Evolutionary conservation across 2,329 filamentous ascomycete species (phyloP).

Genomic region (Cercospora janseana): DNA sequence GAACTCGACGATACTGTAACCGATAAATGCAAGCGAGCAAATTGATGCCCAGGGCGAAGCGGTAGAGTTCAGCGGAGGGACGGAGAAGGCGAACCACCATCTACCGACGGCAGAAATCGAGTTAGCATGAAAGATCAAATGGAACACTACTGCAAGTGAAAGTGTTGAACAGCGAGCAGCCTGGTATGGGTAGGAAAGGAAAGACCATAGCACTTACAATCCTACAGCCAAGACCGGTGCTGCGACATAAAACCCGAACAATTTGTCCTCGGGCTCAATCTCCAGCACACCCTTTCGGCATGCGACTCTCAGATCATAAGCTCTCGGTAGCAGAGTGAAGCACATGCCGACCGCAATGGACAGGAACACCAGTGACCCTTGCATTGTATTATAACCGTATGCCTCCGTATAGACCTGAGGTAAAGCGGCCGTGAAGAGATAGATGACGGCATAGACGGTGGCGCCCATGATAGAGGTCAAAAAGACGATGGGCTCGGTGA

Average conservation of each 20-base stretch:
- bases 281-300: conserved; percentile 26
- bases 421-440: conserved; percentile 37
- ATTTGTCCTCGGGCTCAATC: conserved; percentile 49
- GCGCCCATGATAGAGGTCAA: conserved; percentile 46
- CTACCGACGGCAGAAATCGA: background rate
- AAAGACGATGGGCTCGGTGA: conserved; percentile 50
- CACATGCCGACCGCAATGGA: conserved; percentile 48
- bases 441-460: conserved; percentile 48
- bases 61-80: conserved; percentile 42
- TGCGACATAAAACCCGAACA: conserved; percentile 48
- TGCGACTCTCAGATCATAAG: conserved; percentile 42
- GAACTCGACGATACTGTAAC: conserved; percentile 51
- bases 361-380: conserved; percentile 55
- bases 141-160: background rate
- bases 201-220: conserved; percentile 30
- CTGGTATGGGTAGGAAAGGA: background rate
- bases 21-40: conserved; percentile 42
- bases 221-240: conserved; percentile 45
- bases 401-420: conserved; percentile 39
- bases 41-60: conserved; percentile 31
- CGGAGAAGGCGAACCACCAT: conserved; percentile 50
- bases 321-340: conserved; percentile 45
- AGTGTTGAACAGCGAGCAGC: too few species aligned
- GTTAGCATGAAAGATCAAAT: background rate
- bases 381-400: conserved; percentile 35